Base-by-base conservation (phyloP, 2,329 filamentous ascomycete species). In the Clarireedia monteithiana region DNA sequence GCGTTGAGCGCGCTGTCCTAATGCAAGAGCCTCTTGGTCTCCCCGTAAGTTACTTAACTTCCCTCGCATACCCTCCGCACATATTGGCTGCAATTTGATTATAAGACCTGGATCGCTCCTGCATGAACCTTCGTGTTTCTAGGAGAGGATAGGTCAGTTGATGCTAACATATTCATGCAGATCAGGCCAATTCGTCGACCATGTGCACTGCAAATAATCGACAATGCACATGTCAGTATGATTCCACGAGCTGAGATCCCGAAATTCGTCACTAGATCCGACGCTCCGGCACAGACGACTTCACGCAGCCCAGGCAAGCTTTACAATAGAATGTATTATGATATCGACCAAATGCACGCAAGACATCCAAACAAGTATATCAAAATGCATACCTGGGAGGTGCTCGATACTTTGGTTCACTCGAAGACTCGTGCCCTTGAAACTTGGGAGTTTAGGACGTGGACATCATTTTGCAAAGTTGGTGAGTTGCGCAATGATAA, bases 401-500 rank as follows among this genome's bases (percentile, higher is more conserved):
- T 30, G 6, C 36, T 50, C 14, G 47, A 55, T n/a, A 23, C 26
- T 46, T 54, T 53, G 42, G 48, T 23, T 14, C 42, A 34, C 15
- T 26, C 20, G n/a, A 17, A 39, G 36, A 48, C 20, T n/a, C 53
- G 40, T 14, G 26, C 56, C 6, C 30, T 24, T 9, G 48, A 62
- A 39, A 63, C 58, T 2, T 66, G 64, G 65, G 65, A 68, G 7
- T 67, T 62, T 10, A 10, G 50, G 3, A 55, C 56, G 7, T 61
- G 60, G 23, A 63, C 59, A 4, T 55, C 52, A 5, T 62, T 65
- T 17, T 46, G 58, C 26, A 58, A 55, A 23, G 61, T 69, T 9
- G 64, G 67, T 14, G 61, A 65, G 44, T 39, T 67, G n/a, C 63
- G 66, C 30, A 62, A 64, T 34, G 67, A 68, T 53, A 42, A 39